Base-by-base conservation (phyloP, 2,329 filamentous ascomycete species). In the Escovopsis weberi region DNA sequence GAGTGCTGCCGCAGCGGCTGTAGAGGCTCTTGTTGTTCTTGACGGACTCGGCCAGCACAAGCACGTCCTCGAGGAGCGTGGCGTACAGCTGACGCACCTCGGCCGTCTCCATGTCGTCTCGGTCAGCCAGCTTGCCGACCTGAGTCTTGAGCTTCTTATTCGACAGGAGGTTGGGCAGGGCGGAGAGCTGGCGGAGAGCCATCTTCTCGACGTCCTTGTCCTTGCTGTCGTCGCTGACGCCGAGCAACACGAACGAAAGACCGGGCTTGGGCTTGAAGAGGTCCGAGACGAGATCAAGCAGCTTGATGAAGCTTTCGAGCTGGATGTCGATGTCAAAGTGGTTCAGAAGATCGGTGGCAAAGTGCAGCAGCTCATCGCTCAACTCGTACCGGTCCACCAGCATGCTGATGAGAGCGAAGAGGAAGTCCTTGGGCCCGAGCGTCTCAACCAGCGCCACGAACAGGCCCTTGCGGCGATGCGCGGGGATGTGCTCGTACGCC, bases 401-500 rank as follows among this genome's bases (percentile, higher is more conserved):
- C 75, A 96, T 88, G 44, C 85, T 82, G 39, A 94, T 64, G 12
- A 98, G 73, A 5, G 86, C 87, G 53, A 86, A 94, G 23, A 96
- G 68, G 54, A 93, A 94, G 47, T 96, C 88, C 41, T 82, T 74
- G 0, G 86, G 72, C 2, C 89, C 89, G 4, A 98, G 70, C 10
- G 88, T 93, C 53, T 85, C 78, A 19, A 91, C 79, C 15, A 98
- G 69, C 40, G 89, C 85, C 42, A 82, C 73, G 62, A 95, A 98
- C 6, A 98, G 68, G 35, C 80, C 79, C 28, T 85, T 75, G 50
- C 87, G 78, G 44, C 91, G 76, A 59, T 95, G 88, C 8, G 81
- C 74, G 5, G 91, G 91, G 48, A 98, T 88, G 57, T 98, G 91
- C 58, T 95, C 88, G 59, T 93, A 98, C 1, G 93, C 91, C 7